phyloP scores from a whole-genome alignment of 768 basidiomycete genomes.

The Podaxis sp. region DNA sequence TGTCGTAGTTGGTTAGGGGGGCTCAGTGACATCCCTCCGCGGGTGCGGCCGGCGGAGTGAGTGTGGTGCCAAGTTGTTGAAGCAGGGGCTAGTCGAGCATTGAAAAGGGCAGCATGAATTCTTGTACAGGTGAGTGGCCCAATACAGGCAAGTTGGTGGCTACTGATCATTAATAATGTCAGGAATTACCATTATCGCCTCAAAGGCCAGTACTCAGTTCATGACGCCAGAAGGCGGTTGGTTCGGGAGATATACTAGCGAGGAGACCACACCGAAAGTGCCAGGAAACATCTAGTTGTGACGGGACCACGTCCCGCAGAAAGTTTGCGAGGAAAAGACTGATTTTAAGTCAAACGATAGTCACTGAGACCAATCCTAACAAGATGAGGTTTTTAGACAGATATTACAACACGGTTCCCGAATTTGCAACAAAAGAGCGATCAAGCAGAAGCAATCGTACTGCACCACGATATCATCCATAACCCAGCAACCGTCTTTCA shows the following conservation, averaged over 20 bases:
- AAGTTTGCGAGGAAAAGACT: conserved; percentile 49
- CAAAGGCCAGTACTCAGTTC: conserved; percentile 71
- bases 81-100: conserved; percentile 86
- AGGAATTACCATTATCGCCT: conserved; percentile 90
- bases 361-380: conserved; percentile 81
- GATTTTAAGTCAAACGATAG: conserved; percentile 82
- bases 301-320: conserved; percentile 25
- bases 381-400: conserved; percentile 42
- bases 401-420: not conserved
- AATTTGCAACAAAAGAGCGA: conserved; percentile 60
- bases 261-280: conserved; percentile 33
- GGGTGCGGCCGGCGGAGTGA: conserved; percentile 80
- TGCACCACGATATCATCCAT: conserved; percentile 94
- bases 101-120: conserved; percentile 77
- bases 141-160: not conserved
- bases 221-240: conserved; percentile 67
- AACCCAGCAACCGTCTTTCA: conserved; percentile 95
- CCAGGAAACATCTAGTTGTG: conserved; percentile 32
- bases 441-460: conserved; percentile 84
- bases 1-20: conserved; percentile 89
- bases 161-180: conserved; percentile 10
- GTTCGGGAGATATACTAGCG: conserved; percentile 60
- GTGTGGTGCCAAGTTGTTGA: conserved; percentile 71
- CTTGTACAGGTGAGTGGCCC: conserved; percentile 69
- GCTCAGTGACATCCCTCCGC: conserved; percentile 84